Evolutionary conservation across 2,329 filamentous ascomycete species (phyloP).

Genomic region (Cadophora sp.): DNA sequence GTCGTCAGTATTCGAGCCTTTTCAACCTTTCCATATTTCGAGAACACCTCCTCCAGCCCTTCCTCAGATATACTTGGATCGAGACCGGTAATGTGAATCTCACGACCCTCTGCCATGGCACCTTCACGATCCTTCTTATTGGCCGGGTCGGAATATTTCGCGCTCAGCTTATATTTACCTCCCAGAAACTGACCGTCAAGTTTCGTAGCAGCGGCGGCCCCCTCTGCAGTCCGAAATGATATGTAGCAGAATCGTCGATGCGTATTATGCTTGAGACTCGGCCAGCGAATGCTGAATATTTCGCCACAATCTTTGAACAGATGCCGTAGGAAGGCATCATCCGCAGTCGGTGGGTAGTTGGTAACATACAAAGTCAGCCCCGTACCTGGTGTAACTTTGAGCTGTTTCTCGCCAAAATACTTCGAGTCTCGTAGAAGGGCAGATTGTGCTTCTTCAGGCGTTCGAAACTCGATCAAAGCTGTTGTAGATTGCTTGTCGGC

Average conservation of each 20-base stretch:
- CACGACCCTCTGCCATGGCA: conserved; percentile 83
- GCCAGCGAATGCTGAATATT: conserved; percentile 85
- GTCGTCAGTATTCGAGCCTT: conserved; percentile 74
- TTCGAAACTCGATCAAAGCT: conserved; percentile 85
- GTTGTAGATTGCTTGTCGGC: conserved; percentile 65
- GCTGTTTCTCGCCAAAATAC: conserved; percentile 73
- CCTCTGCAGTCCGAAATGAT: conserved; percentile 76
- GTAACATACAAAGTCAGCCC: conserved; percentile 86
- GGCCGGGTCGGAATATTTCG: conserved; percentile 83
- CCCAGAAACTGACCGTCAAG: conserved; percentile 76
- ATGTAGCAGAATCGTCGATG: conserved; percentile 95
- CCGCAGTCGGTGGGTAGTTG: conserved; percentile 83
- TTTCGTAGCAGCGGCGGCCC: conserved; percentile 73
- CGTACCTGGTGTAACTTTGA: conserved; percentile 76
- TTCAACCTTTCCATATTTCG: conserved; percentile 77
- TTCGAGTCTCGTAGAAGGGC: conserved; percentile 85
- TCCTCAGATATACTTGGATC: conserved; percentile 66
- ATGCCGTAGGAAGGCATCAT: conserved; percentile 71
- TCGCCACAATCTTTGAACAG: conserved; percentile 80
- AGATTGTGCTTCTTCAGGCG: conserved; percentile 78
- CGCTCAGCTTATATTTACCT: conserved; percentile 71
- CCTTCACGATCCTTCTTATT: conserved; percentile 81
- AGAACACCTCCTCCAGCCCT: conserved; percentile 75
- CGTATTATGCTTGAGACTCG: conserved; percentile 87
- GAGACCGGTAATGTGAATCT: conserved; percentile 79